A percentile compares a stretch with the other conserved stretches of the same genome.
Conservation (phyloP, 2,329 filamentous ascomycete species). For the Trichophyton simii region DNA sequence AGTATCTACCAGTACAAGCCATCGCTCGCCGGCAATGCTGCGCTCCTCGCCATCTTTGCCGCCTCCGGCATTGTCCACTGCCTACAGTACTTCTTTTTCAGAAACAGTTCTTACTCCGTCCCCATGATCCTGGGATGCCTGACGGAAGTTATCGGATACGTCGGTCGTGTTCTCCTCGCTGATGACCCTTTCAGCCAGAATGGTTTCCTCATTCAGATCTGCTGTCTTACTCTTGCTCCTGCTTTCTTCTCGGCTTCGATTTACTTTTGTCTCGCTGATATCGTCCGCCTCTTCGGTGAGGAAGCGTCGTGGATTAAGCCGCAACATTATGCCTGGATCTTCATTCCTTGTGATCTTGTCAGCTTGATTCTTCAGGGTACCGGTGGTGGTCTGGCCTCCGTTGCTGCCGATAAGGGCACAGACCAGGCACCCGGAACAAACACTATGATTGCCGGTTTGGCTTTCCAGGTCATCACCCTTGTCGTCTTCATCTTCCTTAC, state of each 20-base stretch:
- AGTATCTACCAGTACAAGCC: conserved; percentile 36
- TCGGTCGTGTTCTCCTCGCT: conserved; percentile 46
- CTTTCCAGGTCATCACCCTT: conserved; percentile 49
- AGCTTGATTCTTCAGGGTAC: conserved; percentile 32
- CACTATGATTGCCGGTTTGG: conserved; percentile 53
- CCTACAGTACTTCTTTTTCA: conserved; percentile 25
- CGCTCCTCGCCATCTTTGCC: conserved; percentile 34
- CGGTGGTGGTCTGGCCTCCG: conserved; percentile 28
- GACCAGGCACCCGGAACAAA: conserved; percentile 38
- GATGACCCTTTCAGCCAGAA: conserved; percentile 46
- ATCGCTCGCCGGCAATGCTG: conserved; percentile 29
- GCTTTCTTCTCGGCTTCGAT: conserved; percentile 52
- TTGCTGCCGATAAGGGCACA: conserved; percentile 16
- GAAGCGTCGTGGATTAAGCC: conserved; percentile 31
- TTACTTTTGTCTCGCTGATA: conserved; percentile 48
- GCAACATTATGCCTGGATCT: conserved; percentile 26
- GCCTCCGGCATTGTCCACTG: conserved; percentile 29
- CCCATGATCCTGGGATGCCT: conserved; percentile 46
- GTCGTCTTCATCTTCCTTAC: conserved; percentile 42
- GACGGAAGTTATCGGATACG: conserved; percentile 50
- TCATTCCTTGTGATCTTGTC: conserved; percentile 33
- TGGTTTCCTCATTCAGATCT: conserved; percentile 55
- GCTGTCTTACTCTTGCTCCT: conserved; percentile 45
- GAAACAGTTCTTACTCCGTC: conserved; percentile 32
- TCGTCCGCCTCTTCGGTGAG: conserved; percentile 29